Percentiles rank a stretch among this genome's conserved stretches.
Evolutionary conservation across 192 early-diverging fungal species (phyloP).

Genomic region (Podila clonocystis): DNA sequence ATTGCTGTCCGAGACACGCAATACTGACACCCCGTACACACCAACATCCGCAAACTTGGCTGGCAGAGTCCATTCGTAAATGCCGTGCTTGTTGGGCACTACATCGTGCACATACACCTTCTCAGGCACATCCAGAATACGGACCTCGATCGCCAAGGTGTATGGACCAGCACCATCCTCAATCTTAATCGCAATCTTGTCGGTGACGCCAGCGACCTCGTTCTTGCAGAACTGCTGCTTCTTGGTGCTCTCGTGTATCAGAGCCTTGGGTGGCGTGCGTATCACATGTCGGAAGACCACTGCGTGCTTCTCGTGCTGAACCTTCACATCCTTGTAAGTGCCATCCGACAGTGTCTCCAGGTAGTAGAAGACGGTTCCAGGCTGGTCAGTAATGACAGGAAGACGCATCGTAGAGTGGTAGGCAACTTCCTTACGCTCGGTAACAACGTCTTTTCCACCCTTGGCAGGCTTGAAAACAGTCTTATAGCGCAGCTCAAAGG

Average conservation of each 20-base stretch:
- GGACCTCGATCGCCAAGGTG: conserved; percentile 35
- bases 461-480: conserved; percentile 14
- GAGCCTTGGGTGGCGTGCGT: conserved; percentile 25
- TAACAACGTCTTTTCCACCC: conserved; percentile 8
- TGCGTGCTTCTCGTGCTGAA: conserved; percentile 16
- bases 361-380: conserved; percentile 19
- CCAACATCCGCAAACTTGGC: conserved; percentile 38
- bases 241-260: conserved; percentile 16
- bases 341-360: conserved; percentile 35
- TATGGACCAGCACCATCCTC: conserved; percentile 33
- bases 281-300: conserved; percentile 34
- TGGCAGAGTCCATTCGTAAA: conserved; percentile 40
- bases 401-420: conserved; percentile 43
- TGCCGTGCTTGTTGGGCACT: conserved; percentile 19
- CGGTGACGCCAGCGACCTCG: conserved; percentile 32
- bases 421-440: not conserved
- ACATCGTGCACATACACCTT: conserved; percentile 38
- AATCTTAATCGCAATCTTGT: conserved; percentile 34
- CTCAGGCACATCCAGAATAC: conserved; percentile 26
- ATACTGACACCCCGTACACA: conserved; percentile 24
- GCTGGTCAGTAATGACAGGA: conserved; percentile 25
- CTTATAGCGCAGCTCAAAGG: conserved; percentile 27
- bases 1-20: conserved; percentile 26
- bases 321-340: conserved; percentile 23
- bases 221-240: conserved; percentile 39